These are phyloP conservation scores for Helianthus annuus DNA, from an alignment of 129 eudicot genomes.

Conservation along the genomic window HanXRQr2.0-SUNRISE NC_035446.2:148365759-148366258, in stretches of 20 bases:
- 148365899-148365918: slow-evolving; percentile 94
- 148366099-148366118: not conserved
- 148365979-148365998: too few relatives aligned
- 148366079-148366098: not conserved
- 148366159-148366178: not conserved
- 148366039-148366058: too few relatives aligned
- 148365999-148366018: too few relatives aligned
- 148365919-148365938: slow-evolving; percentile 76
- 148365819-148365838: slow-evolving; percentile 87
- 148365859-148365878: slow-evolving; percentile 84
- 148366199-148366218: not conserved
- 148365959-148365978: too few relatives aligned
- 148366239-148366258: not conserved
- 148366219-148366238: not conserved
- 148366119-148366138: not conserved
- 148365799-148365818: slow-evolving; percentile 94
- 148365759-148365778: slow-evolving; percentile 93
- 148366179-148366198: not conserved
- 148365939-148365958: slow-evolving; percentile 30
- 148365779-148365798: slow-evolving; percentile 85
- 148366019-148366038: too few relatives aligned
- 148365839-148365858: slow-evolving; percentile 94
- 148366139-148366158: not conserved
- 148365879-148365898: slow-evolving; percentile 98
- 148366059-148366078: too few relatives aligned